Conservation (phyloP, 345 rosid genomes). For the Ceriops decandra region DNA sequence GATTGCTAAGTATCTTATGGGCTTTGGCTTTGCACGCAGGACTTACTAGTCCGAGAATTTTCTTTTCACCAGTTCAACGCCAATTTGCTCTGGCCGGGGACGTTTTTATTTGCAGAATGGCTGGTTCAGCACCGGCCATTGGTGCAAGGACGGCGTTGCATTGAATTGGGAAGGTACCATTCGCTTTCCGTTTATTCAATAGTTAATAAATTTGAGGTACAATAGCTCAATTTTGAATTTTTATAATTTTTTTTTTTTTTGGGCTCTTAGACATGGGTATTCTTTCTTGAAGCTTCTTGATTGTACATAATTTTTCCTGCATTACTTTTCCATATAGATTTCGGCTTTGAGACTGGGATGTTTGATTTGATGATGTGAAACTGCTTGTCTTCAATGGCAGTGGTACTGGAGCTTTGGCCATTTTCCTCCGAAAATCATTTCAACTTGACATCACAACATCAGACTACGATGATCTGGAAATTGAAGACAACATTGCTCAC, state of each 20-base stretch:
- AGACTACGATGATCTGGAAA: constrained; percentile 79
- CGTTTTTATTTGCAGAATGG: constrained; percentile 93
- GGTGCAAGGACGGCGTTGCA: constrained; percentile 54
- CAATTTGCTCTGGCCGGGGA: constrained; percentile 97
- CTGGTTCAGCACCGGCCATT: constrained; percentile 46
- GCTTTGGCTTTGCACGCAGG: constrained; percentile 45
- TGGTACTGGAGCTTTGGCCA: constrained; percentile 94
- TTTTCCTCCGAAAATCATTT: constrained; percentile 62
- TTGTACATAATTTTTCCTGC: not conserved
- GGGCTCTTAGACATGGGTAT: too few relatives aligned
- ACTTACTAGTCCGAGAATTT: constrained; percentile 69
- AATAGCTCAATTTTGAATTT: constrained; percentile 3
- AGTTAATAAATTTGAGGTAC: not conserved
- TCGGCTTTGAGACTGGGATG: not conserved
- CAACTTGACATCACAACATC: constrained; percentile 81
- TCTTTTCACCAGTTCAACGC: constrained; percentile 92
- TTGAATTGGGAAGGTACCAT: constrained; percentile 85
- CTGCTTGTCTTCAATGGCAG: constrained; percentile 37
- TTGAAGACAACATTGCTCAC: constrained; percentile 83
- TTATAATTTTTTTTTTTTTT: not conserved
- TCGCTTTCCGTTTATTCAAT: not conserved
- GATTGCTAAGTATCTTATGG: not conserved
- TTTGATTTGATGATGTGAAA: constrained; percentile 13
- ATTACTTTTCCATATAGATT: not conserved
- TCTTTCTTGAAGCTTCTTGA: not conserved